Evolutionary conservation across 1,139 yeast species (phyloP).

Genomic region (Pneumocystis carinii): DNA sequence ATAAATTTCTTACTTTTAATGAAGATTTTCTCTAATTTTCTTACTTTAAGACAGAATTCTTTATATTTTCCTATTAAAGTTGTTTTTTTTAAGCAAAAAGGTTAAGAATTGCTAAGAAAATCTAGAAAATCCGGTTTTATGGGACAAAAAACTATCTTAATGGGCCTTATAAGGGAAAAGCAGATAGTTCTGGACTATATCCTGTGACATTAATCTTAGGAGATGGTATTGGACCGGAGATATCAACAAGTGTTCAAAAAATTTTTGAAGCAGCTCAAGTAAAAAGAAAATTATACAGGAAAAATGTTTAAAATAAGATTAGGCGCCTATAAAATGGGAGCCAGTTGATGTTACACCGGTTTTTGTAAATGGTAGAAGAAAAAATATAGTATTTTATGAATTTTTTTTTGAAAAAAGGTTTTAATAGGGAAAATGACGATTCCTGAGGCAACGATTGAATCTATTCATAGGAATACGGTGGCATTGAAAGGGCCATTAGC

Average conservation of each 20-base stretch:
- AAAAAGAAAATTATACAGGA: neutral
- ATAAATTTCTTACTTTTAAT: too few species aligned
- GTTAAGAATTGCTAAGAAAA: neutral
- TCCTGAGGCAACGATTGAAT: conserved; percentile 82
- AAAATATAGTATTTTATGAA: neutral
- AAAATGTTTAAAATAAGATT: neutral
- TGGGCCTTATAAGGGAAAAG: neutral
- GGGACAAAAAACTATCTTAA: neutral
- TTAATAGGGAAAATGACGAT: conserved; percentile 60
- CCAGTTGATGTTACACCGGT: conserved; percentile 91
- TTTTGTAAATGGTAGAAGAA: conserved; percentile 44
- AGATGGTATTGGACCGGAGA: conserved; percentile 91
- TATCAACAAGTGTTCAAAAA: conserved; percentile 59
- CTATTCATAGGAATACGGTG: conserved; percentile 80
- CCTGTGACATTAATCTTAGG: conserved; percentile 95
- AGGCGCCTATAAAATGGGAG: conserved; percentile 92
- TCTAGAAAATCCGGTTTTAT: neutral
- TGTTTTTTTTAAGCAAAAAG: neutral
- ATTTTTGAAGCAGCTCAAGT: conserved; percentile 74
- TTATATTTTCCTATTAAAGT: neutral
- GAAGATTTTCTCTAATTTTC: too few species aligned
- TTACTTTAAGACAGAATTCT: neutral
- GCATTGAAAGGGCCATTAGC: conserved; percentile 97
- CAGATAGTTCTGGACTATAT: conserved; percentile 37
- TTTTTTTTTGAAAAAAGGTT: neutral